Base-by-base conservation (phyloP, 768 basidiomycete genomes). In the Leccinum rimulosum region DNA sequence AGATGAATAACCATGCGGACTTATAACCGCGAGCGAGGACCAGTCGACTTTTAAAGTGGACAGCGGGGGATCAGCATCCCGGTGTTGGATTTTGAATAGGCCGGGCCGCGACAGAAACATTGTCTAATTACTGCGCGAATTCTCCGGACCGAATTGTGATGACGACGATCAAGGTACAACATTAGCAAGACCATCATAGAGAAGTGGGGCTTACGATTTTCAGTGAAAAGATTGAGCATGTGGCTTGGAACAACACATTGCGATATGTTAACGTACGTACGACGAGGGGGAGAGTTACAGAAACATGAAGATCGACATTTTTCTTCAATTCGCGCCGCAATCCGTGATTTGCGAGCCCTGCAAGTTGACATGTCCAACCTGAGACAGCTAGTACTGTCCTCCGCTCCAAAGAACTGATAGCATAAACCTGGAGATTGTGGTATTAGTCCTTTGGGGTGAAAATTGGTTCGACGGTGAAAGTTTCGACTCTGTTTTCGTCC, bases 1-100 rank as follows among this genome's bases (percentile, higher is more conserved):
- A 57, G n/a, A 59, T 36, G 45, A 45, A 31, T 61, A 45, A 55
- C 30, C 36, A 15, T 45, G 31, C 11, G 49, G 25, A 33, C 10
- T 71, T 71, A 59, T 61, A 60, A 43, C 22, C 12, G 30, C 22
- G 17, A 36, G 28, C 6, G 56, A 17, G 52, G 36, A 17, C 50
- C 12, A 22, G 70, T 56, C 36, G 5, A 27, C 45, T 71, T 69
- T 63, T 3, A 59, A 65, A 73, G 48, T 43, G 14, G 52, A 45
- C 49, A 31, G 49, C 11, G 22, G 31, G 31, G 17, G 11, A 52
- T 31, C 30, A 25, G 10, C 19, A 17, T 36, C 33, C 48, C n/a
- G 53, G 36, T 43, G 40, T 19, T 22, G 17, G n/a, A 59, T 60
- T 62, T 57, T 15, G 22, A 68, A 65, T 19, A 12, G 14, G 52